Conservation (phyloP, 2,329 filamentous ascomycete species). For the Corynespora cassiicola region DNA sequence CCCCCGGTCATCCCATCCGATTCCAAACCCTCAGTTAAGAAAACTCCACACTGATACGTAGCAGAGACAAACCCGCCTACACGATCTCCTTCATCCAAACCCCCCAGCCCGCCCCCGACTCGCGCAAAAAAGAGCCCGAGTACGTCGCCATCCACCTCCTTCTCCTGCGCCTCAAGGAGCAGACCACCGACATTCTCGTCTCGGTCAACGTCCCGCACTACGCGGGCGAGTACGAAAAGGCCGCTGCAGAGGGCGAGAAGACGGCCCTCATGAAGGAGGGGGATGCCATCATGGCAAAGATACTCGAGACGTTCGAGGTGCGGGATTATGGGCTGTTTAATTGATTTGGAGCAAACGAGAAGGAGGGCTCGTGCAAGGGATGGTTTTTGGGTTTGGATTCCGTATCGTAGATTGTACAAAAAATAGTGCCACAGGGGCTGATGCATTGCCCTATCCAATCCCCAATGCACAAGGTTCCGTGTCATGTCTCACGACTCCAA, state of each 20-base stretch:
- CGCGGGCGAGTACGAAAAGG: constrained; percentile 73
- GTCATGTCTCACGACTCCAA: no score
- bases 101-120: constrained; percentile 44
- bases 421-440: no score
- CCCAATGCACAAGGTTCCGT: no score
- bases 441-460: no score
- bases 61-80: constrained; percentile 63
- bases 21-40: not conserved
- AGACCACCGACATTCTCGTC: constrained; percentile 81
- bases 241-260: constrained; percentile 74
- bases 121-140: constrained; percentile 46
- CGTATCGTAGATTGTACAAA: no score
- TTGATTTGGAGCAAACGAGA: no score
- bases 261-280: constrained; percentile 66
- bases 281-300: constrained; percentile 70
- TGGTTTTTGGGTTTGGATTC: no score
- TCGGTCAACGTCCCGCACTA: constrained; percentile 89
- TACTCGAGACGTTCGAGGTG: constrained; percentile 78
- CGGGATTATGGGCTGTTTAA: constrained; percentile 80
- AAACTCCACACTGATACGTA: constrained; percentile 16
- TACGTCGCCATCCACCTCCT: constrained; percentile 80
- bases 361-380: no score
- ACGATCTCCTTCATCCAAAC: constrained; percentile 69
- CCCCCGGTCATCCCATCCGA: constrained; percentile 35
- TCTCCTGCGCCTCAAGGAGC: constrained; percentile 75